Evolutionary conservation across 768 basidiomycete species (phyloP), one percentile per base, ranked within the genome.

Genomic region (Lactarius hengduanensis): DNA sequence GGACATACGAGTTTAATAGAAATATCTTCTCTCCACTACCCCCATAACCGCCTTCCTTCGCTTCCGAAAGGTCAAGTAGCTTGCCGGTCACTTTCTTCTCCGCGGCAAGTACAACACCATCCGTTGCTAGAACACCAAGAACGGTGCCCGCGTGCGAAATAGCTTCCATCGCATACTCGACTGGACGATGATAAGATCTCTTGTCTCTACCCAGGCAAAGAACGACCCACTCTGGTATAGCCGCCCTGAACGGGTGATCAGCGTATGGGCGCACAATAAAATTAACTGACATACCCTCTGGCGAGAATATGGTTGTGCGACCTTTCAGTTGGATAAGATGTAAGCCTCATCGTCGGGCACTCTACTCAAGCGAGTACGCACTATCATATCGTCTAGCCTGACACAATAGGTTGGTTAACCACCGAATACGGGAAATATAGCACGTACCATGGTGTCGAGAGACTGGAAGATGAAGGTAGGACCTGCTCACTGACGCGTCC

Each of bases 81-180:
- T 98, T 99, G 54, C 95, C 95, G 0, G 97, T 98, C 36, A 98
- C 95, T 78, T 96, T 97, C 85, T 96, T 96, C 84, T 99, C 92
- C 7, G 91, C 95, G 0, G 92, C 95, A 3, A 96, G 82, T 10
- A 96, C 92, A 20, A 96, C 91, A 0, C 95, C 95, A 69, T 95
- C 91, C 72, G 87, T 90, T 34, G 94, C 93, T 34, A 96, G 83
- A 63, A 96, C 89, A 50, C 93, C 94, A n/a, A 96, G 85, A 55
- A 96, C 94, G 50, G 94, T 92, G 62, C 93, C 93, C 22, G 94
- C 94, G 73, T 95, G 91, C 34, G 95, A 97, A 82, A 98, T 98
- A 65, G 95, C 94, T 76, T 98, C 97, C 94, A 98, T 97, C 54
- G 96, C 96, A 85, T 99, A 99, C 81, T 99, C 96, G 81, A 98